Percentiles rank a stretch among this genome's conserved stretches.
Evolutionary conservation across 78 protist species (phyloP).

Genomic region (Capsaspora owczarzaki): DNA sequence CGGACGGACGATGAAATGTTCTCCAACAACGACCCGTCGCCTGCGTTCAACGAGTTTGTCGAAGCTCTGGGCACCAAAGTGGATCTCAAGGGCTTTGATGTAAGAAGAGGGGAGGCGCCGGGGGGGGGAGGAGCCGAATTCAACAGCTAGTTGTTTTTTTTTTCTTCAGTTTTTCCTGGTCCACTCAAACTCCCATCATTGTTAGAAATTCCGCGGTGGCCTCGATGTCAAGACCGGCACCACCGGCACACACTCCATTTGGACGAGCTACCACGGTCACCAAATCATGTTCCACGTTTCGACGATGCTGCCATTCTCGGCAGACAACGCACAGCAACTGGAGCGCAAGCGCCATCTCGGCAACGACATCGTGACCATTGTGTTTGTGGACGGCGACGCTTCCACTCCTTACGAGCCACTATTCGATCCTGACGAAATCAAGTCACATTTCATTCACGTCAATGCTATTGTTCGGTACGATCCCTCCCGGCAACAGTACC

Average conservation of each 20-base stretch:
- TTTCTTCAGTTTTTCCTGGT: no score
- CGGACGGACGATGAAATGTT: constrained; percentile 4
- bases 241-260: constrained; percentile 56
- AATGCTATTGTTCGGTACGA: not conserved
- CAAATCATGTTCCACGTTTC: constrained; percentile 79
- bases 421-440: not conserved
- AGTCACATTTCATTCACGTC: constrained; percentile 1
- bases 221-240: constrained; percentile 36
- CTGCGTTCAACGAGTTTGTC: constrained; percentile 46
- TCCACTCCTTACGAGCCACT: constrained; percentile 3
- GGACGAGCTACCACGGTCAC: constrained; percentile 20
- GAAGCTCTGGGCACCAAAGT: constrained; percentile 43
- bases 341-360: constrained; percentile 72
- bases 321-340: constrained; percentile 55
- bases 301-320: constrained; percentile 46
- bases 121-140: no score
- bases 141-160: no score
- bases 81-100: constrained; percentile 33
- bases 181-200: no score
- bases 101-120: no score
- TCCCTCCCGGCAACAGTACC: not conserved
- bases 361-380: constrained; percentile 60
- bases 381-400: constrained; percentile 46
- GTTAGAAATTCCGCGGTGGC: constrained; percentile 61
- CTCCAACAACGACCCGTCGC: not conserved